A percentile compares a stretch with the other conserved stretches of the same genome.
These are phyloP conservation scores for Microthlaspi erraticum DNA, from an alignment of 345 rosid species.

Conservation along the genomic window DNA sequence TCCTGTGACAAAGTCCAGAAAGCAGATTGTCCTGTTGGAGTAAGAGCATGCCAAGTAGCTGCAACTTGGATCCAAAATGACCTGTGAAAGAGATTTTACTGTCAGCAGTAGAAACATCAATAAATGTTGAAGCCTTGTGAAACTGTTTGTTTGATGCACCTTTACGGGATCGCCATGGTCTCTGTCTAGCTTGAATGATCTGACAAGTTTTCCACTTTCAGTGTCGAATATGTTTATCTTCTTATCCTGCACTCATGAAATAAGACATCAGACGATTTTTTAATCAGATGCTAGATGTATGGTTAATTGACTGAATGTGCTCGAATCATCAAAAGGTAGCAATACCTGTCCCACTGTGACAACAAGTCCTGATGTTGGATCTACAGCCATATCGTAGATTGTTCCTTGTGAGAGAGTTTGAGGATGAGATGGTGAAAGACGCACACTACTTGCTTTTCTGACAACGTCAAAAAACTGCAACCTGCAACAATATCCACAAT, in stretches of 20 bases:
- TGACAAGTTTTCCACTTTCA: constrained; percentile 66
- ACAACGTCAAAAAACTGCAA: constrained; percentile 64
- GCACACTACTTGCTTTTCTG: constrained; percentile 46
- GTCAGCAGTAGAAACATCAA: constrained; percentile 35
- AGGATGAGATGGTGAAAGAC: constrained; percentile 61
- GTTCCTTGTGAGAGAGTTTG: constrained; percentile 78
- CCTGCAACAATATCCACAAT: constrained; percentile 46
- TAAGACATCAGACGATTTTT: neutral
- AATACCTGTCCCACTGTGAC: constrained; percentile 84
- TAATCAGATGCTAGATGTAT: constrained; percentile 1
- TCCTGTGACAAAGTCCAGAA: constrained; percentile 65
- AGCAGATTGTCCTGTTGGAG: constrained; percentile 74
- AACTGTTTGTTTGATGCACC: constrained; percentile 52
- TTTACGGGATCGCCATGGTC: constrained; percentile 80
- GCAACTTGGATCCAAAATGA: constrained; percentile 79
- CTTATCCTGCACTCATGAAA: constrained; percentile 62
- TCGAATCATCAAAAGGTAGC: constrained; percentile 11
- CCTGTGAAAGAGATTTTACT: constrained; percentile 50
- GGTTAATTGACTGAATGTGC: constrained; percentile 15
- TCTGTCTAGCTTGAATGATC: constrained; percentile 74
- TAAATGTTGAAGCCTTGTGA: constrained; percentile 16
- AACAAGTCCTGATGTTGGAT: constrained; percentile 62
- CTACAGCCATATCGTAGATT: constrained; percentile 81
- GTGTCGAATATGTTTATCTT: constrained; percentile 69
- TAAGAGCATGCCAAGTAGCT: constrained; percentile 72